Percentiles rank a stretch among this genome's conserved stretches.
Conservation (phyloP, 495 filamentous ascomycete species). For the Penicillium taxi region DNA sequence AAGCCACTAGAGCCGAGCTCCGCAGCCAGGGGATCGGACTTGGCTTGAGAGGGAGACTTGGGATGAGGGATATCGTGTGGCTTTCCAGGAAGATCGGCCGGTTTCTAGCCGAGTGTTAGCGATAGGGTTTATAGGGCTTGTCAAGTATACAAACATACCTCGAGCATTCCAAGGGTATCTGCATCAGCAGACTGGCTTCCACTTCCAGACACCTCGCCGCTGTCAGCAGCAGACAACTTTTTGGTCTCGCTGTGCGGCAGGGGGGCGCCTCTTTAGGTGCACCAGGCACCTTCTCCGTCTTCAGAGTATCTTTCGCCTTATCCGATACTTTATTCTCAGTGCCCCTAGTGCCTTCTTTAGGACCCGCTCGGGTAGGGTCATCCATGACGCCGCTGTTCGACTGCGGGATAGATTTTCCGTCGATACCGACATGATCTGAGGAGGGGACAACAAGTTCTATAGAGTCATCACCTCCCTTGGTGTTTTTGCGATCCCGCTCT, state of each 20-base stretch:
- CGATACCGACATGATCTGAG: conserved; percentile 32
- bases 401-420: conserved; percentile 65
- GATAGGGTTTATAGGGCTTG: conserved; percentile 6
- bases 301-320: conserved; percentile 64
- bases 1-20: conserved; percentile 41
- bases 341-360: conserved; percentile 78
- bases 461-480: conserved; percentile 26
- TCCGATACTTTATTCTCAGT: conserved; percentile 81
- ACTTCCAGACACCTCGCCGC: conserved; percentile 18
- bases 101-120: conserved; percentile 53
- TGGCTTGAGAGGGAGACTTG: conserved; percentile 56
- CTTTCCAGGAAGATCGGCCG: conserved; percentile 68
- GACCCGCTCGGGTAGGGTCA: conserved; percentile 61
- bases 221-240: conserved; percentile 37
- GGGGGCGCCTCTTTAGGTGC: conserved; percentile 79
- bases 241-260: conserved; percentile 72
- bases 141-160: conserved; percentile 42
- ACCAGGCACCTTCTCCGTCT: conserved; percentile 68
- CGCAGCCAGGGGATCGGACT: conserved; percentile 58
- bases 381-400: conserved; percentile 89
- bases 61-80: conserved; percentile 72
- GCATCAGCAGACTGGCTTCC: conserved; percentile 20
- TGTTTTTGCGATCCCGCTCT: conserved; percentile 51
- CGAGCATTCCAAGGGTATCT: conserved; percentile 49
- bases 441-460: conserved; percentile 15